Base-by-base conservation (phyloP, 805 yeast genomes). In the Candida boleticola region DNA sequence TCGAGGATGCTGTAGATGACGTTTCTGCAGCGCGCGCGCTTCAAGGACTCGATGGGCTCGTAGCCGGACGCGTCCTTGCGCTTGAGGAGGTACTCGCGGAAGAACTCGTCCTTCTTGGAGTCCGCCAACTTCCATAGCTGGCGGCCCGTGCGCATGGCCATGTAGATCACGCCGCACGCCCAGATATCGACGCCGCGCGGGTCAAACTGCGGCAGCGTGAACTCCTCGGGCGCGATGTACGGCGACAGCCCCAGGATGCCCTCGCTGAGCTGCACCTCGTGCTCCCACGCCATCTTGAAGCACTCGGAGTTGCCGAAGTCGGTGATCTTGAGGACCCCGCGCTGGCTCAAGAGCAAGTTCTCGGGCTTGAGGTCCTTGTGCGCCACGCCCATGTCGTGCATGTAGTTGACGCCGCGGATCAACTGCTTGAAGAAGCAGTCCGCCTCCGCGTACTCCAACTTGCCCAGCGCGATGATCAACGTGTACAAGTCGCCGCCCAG, bases 71-170 rank as follows among this genome's bases (percentile, higher is more conserved):
- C 82, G 48, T 85, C 86, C 58, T 84, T 88, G 45, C 98, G 74
- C 44, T 87, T 89, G 38, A 74, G 74, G 45, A 90, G 64, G 58
- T 92, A 92, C 53, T 78, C 82, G 31, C 73, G 67, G 61, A 80
- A 92, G 56, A 87, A 88, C 53, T 83, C 95, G 58, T 92, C 98
- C 34, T 82, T 87, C 23, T 71, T 75, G 6, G 72, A 63, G 44
- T 79, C 78, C 2, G 98, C 97, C 44, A 81, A 67, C 53, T 85
- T 80, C 98, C 98, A 92, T 40, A 93, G 64, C 55, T 92, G 96
- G 40, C 96, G 73, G 3, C 98, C 99, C 0, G 97, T 87, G 53
- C 97, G 72, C 92, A 89, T 84, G 5, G 95, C 95, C 88, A 89
- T 83, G 58, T 85, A 89, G 27, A 89, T 88, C 9, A 89, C 92